A percentile compares a stretch with the other conserved stretches of the same genome.
phyloP scores from a whole-genome alignment of 2,329 filamentous ascomycete genomes.

The Fusarium burgessii region DNA sequence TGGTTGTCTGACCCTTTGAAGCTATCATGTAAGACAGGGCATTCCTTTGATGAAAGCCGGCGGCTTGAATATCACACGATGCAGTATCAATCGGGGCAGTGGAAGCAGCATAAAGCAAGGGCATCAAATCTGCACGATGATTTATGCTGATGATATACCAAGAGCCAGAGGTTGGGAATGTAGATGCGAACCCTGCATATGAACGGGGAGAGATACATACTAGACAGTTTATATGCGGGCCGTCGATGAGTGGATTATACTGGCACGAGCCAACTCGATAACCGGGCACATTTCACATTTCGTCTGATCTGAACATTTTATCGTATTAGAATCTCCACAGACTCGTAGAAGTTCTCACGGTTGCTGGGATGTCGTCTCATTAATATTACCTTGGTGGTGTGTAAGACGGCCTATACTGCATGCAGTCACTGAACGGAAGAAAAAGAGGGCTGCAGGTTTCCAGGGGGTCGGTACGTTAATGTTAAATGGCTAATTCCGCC shows the following conservation, averaged over 20 bases:
- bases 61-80: slow-evolving; percentile 18
- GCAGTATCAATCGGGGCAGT: not conserved
- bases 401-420: slow-evolving; percentile 3
- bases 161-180: slow-evolving; percentile 25
- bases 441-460: slow-evolving; percentile 2
- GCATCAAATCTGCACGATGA: slow-evolving; percentile 13
- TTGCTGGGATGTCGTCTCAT: slow-evolving; percentile 12
- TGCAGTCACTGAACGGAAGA: not conserved
- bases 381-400: slow-evolving; percentile 19
- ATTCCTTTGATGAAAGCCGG: slow-evolving; percentile 31
- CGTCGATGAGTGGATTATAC: slow-evolving; percentile 8
- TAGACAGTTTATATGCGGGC: slow-evolving; percentile 12
- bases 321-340: slow-evolving; percentile 12
- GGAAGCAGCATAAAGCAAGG: slow-evolving; percentile 1
- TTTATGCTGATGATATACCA: slow-evolving; percentile 11
- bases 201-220: slow-evolving; percentile 1
- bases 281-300: slow-evolving; percentile 25
- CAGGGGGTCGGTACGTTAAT: not conserved
- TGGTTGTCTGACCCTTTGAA: slow-evolving; percentile 12
- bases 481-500: slow-evolving; percentile 12
- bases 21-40: slow-evolving; percentile 31
- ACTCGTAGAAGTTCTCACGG: not conserved
- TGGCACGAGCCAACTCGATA: slow-evolving; percentile 23
- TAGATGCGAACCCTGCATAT: slow-evolving; percentile 29
- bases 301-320: slow-evolving; percentile 14